Evolutionary conservation across 768 basidiomycete genomes (phyloP), one percentile per base, ranked within the genome.

Genomic region (Tulasnella sp.): DNA sequence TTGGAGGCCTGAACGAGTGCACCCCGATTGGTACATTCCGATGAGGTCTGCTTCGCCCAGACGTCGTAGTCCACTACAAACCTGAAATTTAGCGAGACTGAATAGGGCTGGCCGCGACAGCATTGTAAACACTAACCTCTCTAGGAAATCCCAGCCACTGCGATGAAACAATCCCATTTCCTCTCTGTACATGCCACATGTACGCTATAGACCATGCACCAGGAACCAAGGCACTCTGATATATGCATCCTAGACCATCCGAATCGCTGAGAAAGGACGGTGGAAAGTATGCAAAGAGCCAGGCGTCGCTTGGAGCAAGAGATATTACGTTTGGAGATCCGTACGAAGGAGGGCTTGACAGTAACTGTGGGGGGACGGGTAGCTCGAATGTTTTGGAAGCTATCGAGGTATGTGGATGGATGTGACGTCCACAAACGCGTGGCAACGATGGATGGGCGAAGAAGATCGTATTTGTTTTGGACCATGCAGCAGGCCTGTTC

Each of bases 241-340:
- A 59, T 11, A 59, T 48, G 31, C 57, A 59, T 27, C 22, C 57
- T 11, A 59, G n/a, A 15, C 57, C 57, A 34, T 59, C 31, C 4
- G 21, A 44, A 21, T 30, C 29, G 30, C 22, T 30, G n/a, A 49
- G 21, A 49, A 43, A 22, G 9, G 46, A 11, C n/a, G 57, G 24
- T 17, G 57, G 57, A 25, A 59, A 59, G 49, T 59, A 51, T 12
- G 57, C 57, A 50, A 51, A 59, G 1, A 50, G 30, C 46, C 49
- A 59, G 4, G 29, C 24, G 25, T 51, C 48, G 12, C 38, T 53
- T 21, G 45, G 11, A 22, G 48, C 57, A 29, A 27, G 34, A 29
- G 50, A 52, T 21, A 59, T 59, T 21, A 59, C 19, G 25, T 44
- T 59, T n/a, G 57, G 57, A 2, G 57, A 46, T 3, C 57, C 57